Percentiles rank a stretch among this genome's conserved stretches.
Evolutionary conservation across 306 rosid genomes (phyloP).

Genomic region (Cucurbita argyrosperma): DNA sequence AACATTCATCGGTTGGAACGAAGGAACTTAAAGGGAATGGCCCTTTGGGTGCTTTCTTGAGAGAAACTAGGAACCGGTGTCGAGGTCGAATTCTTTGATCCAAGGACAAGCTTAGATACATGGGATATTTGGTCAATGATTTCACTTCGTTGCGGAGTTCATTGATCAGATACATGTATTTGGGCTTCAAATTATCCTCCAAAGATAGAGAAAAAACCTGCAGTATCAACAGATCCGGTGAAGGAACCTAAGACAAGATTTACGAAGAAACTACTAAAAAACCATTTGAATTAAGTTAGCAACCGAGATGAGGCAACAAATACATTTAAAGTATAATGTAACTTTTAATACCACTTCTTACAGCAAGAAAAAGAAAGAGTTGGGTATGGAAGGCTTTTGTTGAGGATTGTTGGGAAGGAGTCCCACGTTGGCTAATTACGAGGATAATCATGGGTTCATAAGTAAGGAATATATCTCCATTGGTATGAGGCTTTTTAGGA

Average conservation of each 20-base stretch:
- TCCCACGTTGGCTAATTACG: too few relatives aligned
- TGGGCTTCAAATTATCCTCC: constrained; percentile 90
- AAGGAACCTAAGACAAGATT: background rate
- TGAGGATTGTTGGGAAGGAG: too few relatives aligned
- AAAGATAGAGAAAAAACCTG: constrained; percentile 87
- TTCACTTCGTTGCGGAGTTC: constrained; percentile 82
- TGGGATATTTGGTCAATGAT: constrained; percentile 87
- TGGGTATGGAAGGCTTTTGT: background rate
- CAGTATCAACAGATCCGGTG: background rate
- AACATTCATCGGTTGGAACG: constrained; percentile 81
- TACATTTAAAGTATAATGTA: background rate
- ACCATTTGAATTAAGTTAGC: background rate
- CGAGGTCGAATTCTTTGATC: constrained; percentile 99
- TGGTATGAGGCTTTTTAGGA: too few relatives aligned
- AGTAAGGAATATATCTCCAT: too few relatives aligned
- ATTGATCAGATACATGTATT: constrained; percentile 79
- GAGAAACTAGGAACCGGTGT: constrained; percentile 71
- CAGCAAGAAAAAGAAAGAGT: background rate
- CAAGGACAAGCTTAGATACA: constrained; percentile 84
- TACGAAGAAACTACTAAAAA: background rate
- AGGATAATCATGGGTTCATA: too few relatives aligned
- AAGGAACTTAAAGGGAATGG: constrained; percentile 88
- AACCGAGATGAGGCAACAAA: background rate
- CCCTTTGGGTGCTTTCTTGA: constrained; percentile 94
- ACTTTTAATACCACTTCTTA: background rate